Evolutionary conservation across 257 asterid species (phyloP).

Genomic region (Forsythia viridissima): DNA sequence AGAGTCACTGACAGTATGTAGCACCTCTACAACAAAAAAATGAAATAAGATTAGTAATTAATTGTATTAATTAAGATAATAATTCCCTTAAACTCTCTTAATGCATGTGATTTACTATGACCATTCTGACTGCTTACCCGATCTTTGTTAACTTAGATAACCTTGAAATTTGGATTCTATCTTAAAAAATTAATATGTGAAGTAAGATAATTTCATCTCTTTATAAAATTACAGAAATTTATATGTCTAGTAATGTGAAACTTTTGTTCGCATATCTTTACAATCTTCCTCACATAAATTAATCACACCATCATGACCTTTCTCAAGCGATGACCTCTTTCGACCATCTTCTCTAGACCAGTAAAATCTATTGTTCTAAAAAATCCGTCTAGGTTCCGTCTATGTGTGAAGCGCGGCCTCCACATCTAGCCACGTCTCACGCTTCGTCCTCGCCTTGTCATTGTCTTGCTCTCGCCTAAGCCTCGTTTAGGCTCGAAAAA

Average conservation of each 20-base stretch:
- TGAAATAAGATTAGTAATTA: neutral
- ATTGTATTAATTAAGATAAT: neutral
- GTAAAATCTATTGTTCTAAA: too few species aligned
- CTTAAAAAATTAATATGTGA: neutral
- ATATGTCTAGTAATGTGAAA: neutral
- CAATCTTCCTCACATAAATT: neutral
- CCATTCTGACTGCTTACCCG: slow-evolving; percentile 7
- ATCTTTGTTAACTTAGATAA: neutral
- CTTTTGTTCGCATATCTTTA: neutral
- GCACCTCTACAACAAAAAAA: neutral
- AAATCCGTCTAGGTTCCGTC: too few species aligned
- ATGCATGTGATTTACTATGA: slow-evolving; percentile 29
- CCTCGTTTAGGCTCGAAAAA: too few species aligned
- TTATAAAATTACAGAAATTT: too few species aligned
- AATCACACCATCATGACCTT: neutral
- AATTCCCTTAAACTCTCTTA: slow-evolving; percentile 5
- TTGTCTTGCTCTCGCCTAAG: too few species aligned
- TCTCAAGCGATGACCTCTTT: neutral
- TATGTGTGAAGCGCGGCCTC: too few species aligned
- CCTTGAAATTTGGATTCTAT: neutral
- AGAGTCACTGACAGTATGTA: slow-evolving; percentile 23
- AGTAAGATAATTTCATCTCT: too few species aligned
- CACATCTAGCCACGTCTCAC: too few species aligned
- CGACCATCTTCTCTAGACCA: neutral
- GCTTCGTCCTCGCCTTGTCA: too few species aligned